Percentiles rank a stretch among this genome's conserved stretches.
These are phyloP conservation scores for Xylariaceae sp. DNA, from an alignment of 2,329 filamentous ascomycete genomes.

Conservation along the genomic window DNA sequence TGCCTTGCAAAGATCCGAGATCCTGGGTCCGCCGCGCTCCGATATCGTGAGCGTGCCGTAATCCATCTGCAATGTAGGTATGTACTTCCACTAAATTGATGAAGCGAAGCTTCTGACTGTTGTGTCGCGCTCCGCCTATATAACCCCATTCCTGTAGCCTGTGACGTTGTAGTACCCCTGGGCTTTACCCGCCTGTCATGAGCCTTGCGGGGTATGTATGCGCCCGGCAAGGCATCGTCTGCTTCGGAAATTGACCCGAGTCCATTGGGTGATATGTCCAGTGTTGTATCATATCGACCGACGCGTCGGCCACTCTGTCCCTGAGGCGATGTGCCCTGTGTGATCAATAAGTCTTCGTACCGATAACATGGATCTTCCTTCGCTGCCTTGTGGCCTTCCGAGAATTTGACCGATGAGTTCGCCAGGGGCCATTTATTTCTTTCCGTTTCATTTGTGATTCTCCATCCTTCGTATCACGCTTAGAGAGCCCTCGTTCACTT, in stretches of 20 bases:
- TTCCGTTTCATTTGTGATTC: neutral
- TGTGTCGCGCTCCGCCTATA: neutral
- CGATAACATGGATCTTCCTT: neutral
- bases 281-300: neutral
- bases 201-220: too few relatives aligned
- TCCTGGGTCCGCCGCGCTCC: neutral
- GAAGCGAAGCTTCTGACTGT: neutral
- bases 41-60: neutral
- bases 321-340: neutral
- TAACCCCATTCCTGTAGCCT: neutral
- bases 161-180: neutral
- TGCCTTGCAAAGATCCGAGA: neutral
- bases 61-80: neutral
- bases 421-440: neutral
- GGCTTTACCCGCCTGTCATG: neutral
- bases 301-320: neutral
- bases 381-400: neutral
- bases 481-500: slow-evolving; percentile 42
- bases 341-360: neutral
- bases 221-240: neutral
- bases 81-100: neutral
- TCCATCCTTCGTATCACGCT: neutral
- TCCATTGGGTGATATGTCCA: neutral
- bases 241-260: neutral
- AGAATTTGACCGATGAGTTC: neutral